Base-by-base conservation (phyloP, 2,329 filamentous ascomycete genomes). In the Trichoderma pleuroti region DNA sequence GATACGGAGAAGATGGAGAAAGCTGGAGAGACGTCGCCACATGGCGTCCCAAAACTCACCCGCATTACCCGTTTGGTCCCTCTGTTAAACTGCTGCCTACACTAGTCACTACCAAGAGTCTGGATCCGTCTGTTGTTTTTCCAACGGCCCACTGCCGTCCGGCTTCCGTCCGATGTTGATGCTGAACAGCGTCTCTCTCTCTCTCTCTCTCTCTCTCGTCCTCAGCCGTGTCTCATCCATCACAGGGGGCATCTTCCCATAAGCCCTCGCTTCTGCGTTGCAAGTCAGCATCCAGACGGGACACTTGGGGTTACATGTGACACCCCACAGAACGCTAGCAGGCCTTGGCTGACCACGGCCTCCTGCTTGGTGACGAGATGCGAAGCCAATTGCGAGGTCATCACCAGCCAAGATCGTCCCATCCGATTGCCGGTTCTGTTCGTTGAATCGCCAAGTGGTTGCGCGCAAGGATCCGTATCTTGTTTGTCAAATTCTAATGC, bases 11-110 rank as follows among this genome's bases (percentile, higher is more conserved):
- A 68, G 54, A 52, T 61, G 65, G 56, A 68, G 65, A 68, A 65
- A 42, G 24, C 34, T 59, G 65, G 64, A 52, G 65, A 68, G 56
- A 34, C 36, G 64, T 54, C 30, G 65, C 56, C 65, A 68, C 65
- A 68, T 68, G 65, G 65, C 54, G 54, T 68, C 28, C 28, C 49
- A 66, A 60, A 52, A 28, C 26, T 36, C 30, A 46, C 56, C 65
- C 28, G 65, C 65, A 61, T 60, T 52, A 28, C 65, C 56, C 65
- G 60, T 52, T 30, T 21, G 57, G 63, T 39, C 49, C 11, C 28
- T 56, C 21, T 49, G 9, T 68, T 68, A 68, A 68, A 61, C 65
- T 68, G 65, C 65, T 68, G 56, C 65, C 65, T 68, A n/a, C n/a
- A n/a, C n/a, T n/a, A 42, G 65, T n/a, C 24, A 52, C 62, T 30